Base-by-base conservation (phyloP, 2,329 filamentous ascomycete genomes). In the Xylaria sp. region DNA sequence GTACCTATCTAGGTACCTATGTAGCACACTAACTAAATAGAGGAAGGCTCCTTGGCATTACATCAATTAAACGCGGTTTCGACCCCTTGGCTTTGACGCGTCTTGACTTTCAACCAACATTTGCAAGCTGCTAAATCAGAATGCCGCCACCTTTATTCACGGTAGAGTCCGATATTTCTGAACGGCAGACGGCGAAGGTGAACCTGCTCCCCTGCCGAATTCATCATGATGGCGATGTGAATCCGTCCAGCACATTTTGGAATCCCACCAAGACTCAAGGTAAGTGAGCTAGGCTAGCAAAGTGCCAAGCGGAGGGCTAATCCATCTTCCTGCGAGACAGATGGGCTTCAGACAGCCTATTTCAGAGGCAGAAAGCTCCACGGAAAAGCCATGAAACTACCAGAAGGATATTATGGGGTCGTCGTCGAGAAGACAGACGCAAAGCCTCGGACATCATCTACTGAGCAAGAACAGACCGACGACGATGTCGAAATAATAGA, bases 351-450 rank as follows among this genome's bases (percentile, higher is more conserved):
- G 48, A 87, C 85, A 1, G 85, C 90, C 3, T 92, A 94, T 77
- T 92, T 97, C 72, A 90, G 94, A 70, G 94, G 94, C 41, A 89
- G 94, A 58, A 94, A 92, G 77, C 85, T 98, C 0, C 85, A 89
- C 55, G 94, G 92, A 51, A 91, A 88, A 70, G 77, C 83, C 0
- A 80, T 96, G 2, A 83, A 84, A 3, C 79, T 98, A 0, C 94
- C 94, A 0, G 82, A 88, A n/a, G 87, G 88, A 2, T 97, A 94
- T 78, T 84, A 87, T 72, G 91, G 92, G 10, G 79, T 91, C 0
- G 82, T 94, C 1, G 84, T 88, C 44, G 83, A 85, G 60, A 83
- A 83, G 64, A 84, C 83, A 70, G 80, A 85, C 31, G 79, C 72
- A 28, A 77, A 68, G 65, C 78, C 65, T 54, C 77, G 75, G 69